Conservation (phyloP, 192 early-diverging fungal species). For the Podila epigama region DNA sequence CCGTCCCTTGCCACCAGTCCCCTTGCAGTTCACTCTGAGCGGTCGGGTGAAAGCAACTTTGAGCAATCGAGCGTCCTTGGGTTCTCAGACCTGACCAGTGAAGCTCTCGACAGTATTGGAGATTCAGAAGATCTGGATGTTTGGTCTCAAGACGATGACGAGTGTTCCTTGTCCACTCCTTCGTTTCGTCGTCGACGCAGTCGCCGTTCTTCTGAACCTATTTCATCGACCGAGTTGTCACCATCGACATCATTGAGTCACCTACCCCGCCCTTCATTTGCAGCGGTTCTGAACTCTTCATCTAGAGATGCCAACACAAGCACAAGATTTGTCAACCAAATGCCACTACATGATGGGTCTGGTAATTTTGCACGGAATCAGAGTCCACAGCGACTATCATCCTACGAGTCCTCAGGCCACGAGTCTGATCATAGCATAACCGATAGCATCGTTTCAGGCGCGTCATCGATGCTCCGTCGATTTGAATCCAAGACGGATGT, state of each 20-base stretch:
- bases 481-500: background rate
- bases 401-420: background rate
- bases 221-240: constrained; percentile 3
- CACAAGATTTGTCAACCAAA: constrained; percentile 23
- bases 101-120: constrained; percentile 27
- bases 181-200: constrained; percentile 1
- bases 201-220: background rate
- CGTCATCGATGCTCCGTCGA: constrained; percentile 8
- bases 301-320: background rate
- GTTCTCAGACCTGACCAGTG: constrained; percentile 33
- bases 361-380: constrained; percentile 19
- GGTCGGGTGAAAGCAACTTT: background rate
- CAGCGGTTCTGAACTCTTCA: background rate
- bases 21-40: background rate
- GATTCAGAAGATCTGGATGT: constrained; percentile 38
- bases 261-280: constrained; percentile 36
- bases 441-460: constrained; percentile 23
- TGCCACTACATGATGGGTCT: constrained; percentile 45
- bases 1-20: constrained; percentile 15
- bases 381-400: background rate
- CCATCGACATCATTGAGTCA: constrained; percentile 16
- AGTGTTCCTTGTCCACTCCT: constrained; percentile 1
- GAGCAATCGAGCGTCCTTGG: constrained; percentile 22
- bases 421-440: constrained; percentile 20
- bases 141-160: constrained; percentile 45